Evolutionary conservation across 2,329 filamentous ascomycete genomes (phyloP), one percentile per base, ranked within the genome.

Genomic region (Apiospora phragmitis): DNA sequence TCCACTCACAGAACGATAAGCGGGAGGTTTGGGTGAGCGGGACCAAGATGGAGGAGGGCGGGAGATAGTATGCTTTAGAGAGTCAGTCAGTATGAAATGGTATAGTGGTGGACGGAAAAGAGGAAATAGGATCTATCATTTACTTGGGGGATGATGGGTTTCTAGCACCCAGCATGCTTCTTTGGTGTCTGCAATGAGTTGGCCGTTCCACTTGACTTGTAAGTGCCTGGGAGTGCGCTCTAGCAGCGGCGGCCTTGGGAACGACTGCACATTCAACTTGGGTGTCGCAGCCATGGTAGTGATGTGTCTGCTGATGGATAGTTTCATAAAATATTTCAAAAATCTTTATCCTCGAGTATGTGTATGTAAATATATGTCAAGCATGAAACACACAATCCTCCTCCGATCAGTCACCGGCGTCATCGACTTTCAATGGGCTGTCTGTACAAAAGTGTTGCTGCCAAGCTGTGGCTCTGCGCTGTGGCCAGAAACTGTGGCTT

Each of bases 91-190:
- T 24, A 66, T 59, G 14, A 2, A 59, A 29, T 21, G 12, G 18
- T 5, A 35, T 5, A 41, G 45, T 6, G 29, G 29, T 68, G 45
- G 24, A 26, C 43, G 62, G 43, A 35, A 21, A 47, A 62, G 41
- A 24, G 42, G 65, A 67, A 21, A n/a, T n/a, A n/a, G 65, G 68
- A 45, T 14, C 21, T 49, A 51, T 65, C 41, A 62, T 26, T 66
- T 75, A 88, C 86, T 90, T 6, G 89, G 89, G 43, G 89, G 87
- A 74, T 91, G 89, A 73, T 88, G 87, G 24, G 88, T 90, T 77
- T 91, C 88, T 43, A 91, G 80, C 4, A 89, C 88, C 89, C 89
- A 90, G 77, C 86, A 90, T 3, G 85, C 88, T 65, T 88, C 83
- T 69, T 81, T 85, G 8, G 89, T 90, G 59, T 91, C 87, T 14